Evolutionary conservation across 768 basidiomycete species (phyloP).

Genomic region (Megacollybia marginata): DNA sequence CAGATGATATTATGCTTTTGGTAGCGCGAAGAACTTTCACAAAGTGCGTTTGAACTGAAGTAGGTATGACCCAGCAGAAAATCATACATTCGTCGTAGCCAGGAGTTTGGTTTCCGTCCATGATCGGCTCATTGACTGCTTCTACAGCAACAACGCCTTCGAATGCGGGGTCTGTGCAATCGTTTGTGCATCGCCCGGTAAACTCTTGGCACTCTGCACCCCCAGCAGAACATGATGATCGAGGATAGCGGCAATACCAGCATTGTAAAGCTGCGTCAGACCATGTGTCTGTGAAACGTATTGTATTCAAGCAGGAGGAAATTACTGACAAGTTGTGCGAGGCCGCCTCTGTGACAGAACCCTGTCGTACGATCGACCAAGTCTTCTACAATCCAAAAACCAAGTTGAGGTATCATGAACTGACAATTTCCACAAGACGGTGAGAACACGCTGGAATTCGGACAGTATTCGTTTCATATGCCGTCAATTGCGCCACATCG

Average conservation of each 20-base stretch:
- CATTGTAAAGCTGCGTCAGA: slow-evolving; percentile 46
- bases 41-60: slow-evolving; percentile 61
- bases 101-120: slow-evolving; percentile 62
- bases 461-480: slow-evolving; percentile 64
- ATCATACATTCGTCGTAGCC: slow-evolving; percentile 61
- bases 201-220: slow-evolving; percentile 63
- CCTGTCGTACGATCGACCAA: slow-evolving; percentile 58
- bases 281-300: slow-evolving; percentile 46
- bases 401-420: slow-evolving; percentile 38
- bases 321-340: slow-evolving; percentile 48
- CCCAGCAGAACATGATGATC: slow-evolving; percentile 63
- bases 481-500: slow-evolving; percentile 48
- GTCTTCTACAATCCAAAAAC: slow-evolving; percentile 76
- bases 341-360: slow-evolving; percentile 63
- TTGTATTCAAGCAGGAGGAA: not conserved
- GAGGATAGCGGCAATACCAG: slow-evolving; percentile 61
- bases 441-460: slow-evolving; percentile 55
- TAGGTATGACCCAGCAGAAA: not conserved
- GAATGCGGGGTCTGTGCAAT: slow-evolving; percentile 66
- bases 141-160: slow-evolving; percentile 60
- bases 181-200: slow-evolving; percentile 63
- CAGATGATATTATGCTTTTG: no score
- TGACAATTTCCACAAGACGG: not conserved
- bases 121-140: slow-evolving; percentile 74
- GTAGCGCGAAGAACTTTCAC: slow-evolving; percentile 60